phyloP scores from a whole-genome alignment of 164 flowering plant species.

The Aristolochia contorta region DNA sequence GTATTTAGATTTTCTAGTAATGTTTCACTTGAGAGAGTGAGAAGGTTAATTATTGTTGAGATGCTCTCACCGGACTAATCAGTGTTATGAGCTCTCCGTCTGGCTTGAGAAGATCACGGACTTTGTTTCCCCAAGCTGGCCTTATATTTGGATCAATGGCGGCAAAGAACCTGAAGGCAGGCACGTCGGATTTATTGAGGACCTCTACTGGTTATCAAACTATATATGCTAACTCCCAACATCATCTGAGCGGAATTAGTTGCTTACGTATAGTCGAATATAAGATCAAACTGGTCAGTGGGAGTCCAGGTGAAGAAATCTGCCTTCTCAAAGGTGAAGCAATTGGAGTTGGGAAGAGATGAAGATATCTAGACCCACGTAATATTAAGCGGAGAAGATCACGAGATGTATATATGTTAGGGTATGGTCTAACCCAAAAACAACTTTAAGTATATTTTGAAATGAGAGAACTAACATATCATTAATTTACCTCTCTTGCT shows the following conservation, averaged over 20 bases:
- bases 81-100: constrained; percentile 83
- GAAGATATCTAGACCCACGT: constrained; percentile 40
- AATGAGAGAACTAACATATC: too few species aligned
- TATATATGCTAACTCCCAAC: too few species aligned
- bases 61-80: constrained; percentile 54
- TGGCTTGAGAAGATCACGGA: constrained; percentile 51
- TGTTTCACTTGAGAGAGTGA: too few species aligned
- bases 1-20: too few species aligned
- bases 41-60: too few species aligned
- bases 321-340: constrained; percentile 39
- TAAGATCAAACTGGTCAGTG: constrained; percentile 58
- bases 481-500: constrained; percentile 45
- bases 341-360: constrained; percentile 29
- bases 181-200: too few species aligned
- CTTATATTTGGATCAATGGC: constrained; percentile 70
- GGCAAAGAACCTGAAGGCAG: constrained; percentile 62
- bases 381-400: not conserved
- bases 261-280: constrained; percentile 82
- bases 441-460: too few species aligned
- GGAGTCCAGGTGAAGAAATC: constrained; percentile 78
- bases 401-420: too few species aligned
- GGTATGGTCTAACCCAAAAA: too few species aligned
- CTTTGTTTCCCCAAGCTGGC: constrained; percentile 50
- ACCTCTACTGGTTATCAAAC: too few species aligned
- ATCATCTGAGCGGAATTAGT: too few species aligned